Percentiles rank a stretch among this genome's conserved stretches.
phyloP scores from a whole-genome alignment of 2,329 filamentous ascomycete species.

The Chlorencoelia australis region DNA sequence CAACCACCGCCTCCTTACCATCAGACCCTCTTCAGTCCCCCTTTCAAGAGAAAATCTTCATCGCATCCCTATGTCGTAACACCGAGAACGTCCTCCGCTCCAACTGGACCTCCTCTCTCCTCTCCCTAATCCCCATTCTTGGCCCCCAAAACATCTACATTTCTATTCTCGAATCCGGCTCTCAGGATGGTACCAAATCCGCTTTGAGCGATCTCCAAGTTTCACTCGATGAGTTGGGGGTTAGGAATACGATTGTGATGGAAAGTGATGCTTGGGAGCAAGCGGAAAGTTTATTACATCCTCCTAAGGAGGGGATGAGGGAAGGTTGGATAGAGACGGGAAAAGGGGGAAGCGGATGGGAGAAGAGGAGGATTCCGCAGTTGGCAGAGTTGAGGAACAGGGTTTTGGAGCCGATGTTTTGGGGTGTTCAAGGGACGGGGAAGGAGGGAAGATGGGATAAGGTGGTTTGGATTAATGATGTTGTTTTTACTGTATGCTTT shows the following conservation, averaged over 20 bases:
- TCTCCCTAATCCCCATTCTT: conserved; percentile 44
- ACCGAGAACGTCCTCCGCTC: conserved; percentile 47
- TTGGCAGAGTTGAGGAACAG: conserved; percentile 54
- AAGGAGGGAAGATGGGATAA: conserved; percentile 39
- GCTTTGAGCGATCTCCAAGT: conserved; percentile 46
- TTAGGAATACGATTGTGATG: conserved; percentile 26
- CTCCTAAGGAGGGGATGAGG: conserved; percentile 11
- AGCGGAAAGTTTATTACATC: conserved; percentile 6
- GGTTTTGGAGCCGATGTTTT: conserved; percentile 35
- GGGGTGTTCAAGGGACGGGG: conserved; percentile 2
- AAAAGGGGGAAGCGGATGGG: conserved; percentile 32
- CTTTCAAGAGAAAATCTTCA: conserved; percentile 40
- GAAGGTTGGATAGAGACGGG: conserved; percentile 52
- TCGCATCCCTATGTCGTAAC: conserved; percentile 62
- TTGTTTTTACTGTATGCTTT: conserved; percentile 48
- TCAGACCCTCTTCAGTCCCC: not conserved
- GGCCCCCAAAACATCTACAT: conserved; percentile 58
- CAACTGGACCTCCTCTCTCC: conserved; percentile 52
- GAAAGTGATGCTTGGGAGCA: conserved; percentile 13
- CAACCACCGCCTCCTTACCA: not conserved
- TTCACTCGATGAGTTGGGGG: conserved; percentile 40
- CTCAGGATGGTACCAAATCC: conserved; percentile 57
- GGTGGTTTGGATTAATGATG: conserved; percentile 51
- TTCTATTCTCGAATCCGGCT: conserved; percentile 58
- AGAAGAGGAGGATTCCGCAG: conserved; percentile 53